Percentiles rank a stretch among this genome's conserved stretches.
phyloP scores from a whole-genome alignment of 1,284 basidiomycete species.

The Cryptococcus sp. region DNA sequence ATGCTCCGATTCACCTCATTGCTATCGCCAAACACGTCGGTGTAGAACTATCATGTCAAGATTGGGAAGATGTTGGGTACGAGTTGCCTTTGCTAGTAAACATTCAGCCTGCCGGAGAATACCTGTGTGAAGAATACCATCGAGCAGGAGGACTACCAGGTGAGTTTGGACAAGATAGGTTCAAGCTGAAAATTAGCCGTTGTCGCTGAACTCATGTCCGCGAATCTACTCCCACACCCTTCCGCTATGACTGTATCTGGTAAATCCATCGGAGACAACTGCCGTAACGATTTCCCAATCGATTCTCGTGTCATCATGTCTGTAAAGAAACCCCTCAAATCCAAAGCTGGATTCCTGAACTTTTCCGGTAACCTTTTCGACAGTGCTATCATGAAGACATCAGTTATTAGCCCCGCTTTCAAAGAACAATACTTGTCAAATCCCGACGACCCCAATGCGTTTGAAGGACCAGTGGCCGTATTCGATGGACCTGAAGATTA shows the following conservation, averaged over 20 bases:
- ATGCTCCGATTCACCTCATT: conserved; percentile 55
- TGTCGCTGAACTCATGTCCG: conserved; percentile 37
- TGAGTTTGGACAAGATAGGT: conserved; percentile 1
- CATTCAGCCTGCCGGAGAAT: conserved; percentile 42
- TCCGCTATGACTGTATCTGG: conserved; percentile 38
- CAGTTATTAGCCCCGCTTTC: conserved; percentile 41
- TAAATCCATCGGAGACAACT: conserved; percentile 34
- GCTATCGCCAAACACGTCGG: conserved; percentile 46
- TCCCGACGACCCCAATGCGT: conserved; percentile 44
- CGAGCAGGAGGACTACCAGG: conserved; percentile 43
- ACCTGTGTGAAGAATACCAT: conserved; percentile 45
- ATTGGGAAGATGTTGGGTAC: conserved; percentile 44
- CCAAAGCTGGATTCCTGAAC: conserved; percentile 44
- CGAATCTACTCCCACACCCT: conserved; percentile 36
- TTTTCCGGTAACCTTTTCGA: conserved; percentile 46
- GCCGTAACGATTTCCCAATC: conserved; percentile 32
- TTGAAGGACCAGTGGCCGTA: conserved; percentile 46
- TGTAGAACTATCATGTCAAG: conserved; percentile 34
- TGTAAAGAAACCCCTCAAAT: conserved; percentile 34
- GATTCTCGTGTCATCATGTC: conserved; percentile 43
- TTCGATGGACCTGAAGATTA: conserved; percentile 48
- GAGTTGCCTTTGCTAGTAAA: conserved; percentile 40
- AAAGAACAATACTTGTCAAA: conserved; percentile 41
- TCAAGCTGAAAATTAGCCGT: conserved; percentile 12
- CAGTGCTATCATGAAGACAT: conserved; percentile 48